A percentile compares a stretch with the other conserved stretches of the same genome.
phyloP scores from a whole-genome alignment of 1,139 yeast species.

The Chernovozyma aurita region DNA sequence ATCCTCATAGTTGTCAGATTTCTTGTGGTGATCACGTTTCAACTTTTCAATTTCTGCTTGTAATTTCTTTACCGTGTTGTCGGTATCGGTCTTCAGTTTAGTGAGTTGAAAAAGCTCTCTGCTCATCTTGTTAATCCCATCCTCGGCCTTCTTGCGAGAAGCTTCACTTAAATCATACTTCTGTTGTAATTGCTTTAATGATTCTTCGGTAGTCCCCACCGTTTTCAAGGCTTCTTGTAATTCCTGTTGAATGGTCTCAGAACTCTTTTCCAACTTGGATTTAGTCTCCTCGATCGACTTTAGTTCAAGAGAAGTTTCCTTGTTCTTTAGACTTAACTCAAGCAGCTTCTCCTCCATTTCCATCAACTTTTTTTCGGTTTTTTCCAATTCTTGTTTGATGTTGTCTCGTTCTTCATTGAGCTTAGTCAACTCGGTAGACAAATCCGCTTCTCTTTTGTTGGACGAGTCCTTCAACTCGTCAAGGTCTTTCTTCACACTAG shows the following conservation, averaged over 20 bases:
- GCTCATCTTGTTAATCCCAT: slow-evolving; percentile 87
- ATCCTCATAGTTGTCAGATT: slow-evolving; percentile 18
- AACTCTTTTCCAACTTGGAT: slow-evolving; percentile 26
- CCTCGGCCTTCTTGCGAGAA: slow-evolving; percentile 69
- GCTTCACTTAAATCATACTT: slow-evolving; percentile 27
- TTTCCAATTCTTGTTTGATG: slow-evolving; percentile 12
- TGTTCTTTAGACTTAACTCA: slow-evolving; percentile 23
- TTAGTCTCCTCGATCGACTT: slow-evolving; percentile 28
- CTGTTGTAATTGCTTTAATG: slow-evolving; percentile 20
- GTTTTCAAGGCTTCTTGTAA: slow-evolving; percentile 26
- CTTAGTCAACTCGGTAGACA: slow-evolving; percentile 21
- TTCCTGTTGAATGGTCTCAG: slow-evolving; percentile 25
- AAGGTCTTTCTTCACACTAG: slow-evolving; percentile 21
- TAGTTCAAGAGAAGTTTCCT: slow-evolving; percentile 33
- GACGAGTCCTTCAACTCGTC: slow-evolving; percentile 23
- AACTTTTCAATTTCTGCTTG: slow-evolving; percentile 36
- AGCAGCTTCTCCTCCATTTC: slow-evolving; percentile 22
- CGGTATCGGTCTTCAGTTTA: slow-evolving; percentile 53
- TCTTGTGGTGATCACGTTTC: slow-evolving; percentile 17
- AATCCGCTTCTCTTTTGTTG: slow-evolving; percentile 16
- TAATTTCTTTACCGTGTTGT: slow-evolving; percentile 34
- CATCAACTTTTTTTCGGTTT: slow-evolving; percentile 15
- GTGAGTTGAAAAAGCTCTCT: slow-evolving; percentile 69
- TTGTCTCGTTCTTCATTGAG: slow-evolving; percentile 26
- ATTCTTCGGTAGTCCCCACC: slow-evolving; percentile 18